Evolutionary conservation across 768 basidiomycete species (phyloP).

Genomic region (Tulasnella sp.): DNA sequence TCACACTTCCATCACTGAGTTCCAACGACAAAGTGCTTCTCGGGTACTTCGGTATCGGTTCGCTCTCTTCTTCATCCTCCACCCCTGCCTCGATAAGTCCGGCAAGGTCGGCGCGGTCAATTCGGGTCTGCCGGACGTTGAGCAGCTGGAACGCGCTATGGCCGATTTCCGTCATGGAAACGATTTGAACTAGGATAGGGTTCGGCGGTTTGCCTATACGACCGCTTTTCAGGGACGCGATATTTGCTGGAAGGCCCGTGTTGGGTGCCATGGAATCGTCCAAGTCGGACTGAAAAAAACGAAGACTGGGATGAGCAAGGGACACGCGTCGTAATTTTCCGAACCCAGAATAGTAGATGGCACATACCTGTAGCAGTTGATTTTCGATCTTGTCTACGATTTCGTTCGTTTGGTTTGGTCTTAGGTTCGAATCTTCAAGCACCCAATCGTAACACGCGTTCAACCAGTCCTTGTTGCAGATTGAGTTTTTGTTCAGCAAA

Average conservation of each 20-base stretch:
- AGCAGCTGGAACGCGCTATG: slow-evolving; percentile 79
- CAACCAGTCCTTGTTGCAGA: slow-evolving; percentile 68
- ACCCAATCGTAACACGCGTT: slow-evolving; percentile 56
- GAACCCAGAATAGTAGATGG: neutral
- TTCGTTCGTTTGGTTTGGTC: slow-evolving; percentile 52
- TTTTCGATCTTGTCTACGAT: slow-evolving; percentile 60
- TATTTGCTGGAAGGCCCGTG: slow-evolving; percentile 64
- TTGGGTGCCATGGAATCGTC: slow-evolving; percentile 69
- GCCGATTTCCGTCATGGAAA: slow-evolving; percentile 80
- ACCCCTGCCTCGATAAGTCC: slow-evolving; percentile 56
- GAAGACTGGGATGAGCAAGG: neutral
- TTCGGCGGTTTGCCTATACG: slow-evolving; percentile 19
- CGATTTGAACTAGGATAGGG: slow-evolving; percentile 66
- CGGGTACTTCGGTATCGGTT: slow-evolving; percentile 80
- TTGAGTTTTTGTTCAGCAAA: neutral
- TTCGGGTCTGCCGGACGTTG: slow-evolving; percentile 66
- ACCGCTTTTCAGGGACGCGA: slow-evolving; percentile 41
- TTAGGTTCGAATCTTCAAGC: slow-evolving; percentile 46
- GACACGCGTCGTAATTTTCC: slow-evolving; percentile 1
- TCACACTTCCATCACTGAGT: slow-evolving; percentile 74
- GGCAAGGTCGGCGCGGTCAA: slow-evolving; percentile 65
- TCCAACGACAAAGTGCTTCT: slow-evolving; percentile 75
- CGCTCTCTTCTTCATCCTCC: slow-evolving; percentile 63
- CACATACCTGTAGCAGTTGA: slow-evolving; percentile 60
- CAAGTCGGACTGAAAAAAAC: slow-evolving; percentile 56